Evolutionary conservation across 805 yeast genomes (phyloP).

Genomic region (Diddensiella transvaalensis): DNA sequence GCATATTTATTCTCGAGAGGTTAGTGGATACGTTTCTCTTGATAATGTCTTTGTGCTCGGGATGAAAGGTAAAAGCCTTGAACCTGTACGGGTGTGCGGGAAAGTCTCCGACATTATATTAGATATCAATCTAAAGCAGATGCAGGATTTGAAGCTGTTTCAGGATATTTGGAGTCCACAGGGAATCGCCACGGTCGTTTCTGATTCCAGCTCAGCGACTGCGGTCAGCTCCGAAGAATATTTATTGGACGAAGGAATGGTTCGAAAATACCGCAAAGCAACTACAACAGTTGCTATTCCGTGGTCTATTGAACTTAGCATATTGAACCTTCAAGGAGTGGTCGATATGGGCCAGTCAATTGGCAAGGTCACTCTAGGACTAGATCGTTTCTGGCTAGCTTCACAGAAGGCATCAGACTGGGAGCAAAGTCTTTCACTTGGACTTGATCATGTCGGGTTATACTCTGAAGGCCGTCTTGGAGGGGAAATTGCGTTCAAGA

Average conservation of each 20-base stretch:
- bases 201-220: neutral
- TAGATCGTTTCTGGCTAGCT: slow-evolving; percentile 65
- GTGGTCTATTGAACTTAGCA: slow-evolving; percentile 60
- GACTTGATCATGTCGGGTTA: slow-evolving; percentile 50
- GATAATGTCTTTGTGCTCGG: slow-evolving; percentile 40
- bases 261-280: slow-evolving; percentile 49
- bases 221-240: slow-evolving; percentile 1
- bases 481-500: slow-evolving; percentile 53
- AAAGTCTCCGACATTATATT: slow-evolving; percentile 53
- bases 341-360: slow-evolving; percentile 82
- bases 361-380: slow-evolving; percentile 55
- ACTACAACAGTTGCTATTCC: slow-evolving; percentile 66
- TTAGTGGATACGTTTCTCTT: slow-evolving; percentile 65
- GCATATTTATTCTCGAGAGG: slow-evolving; percentile 86
- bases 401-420: slow-evolving; percentile 63
- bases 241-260: slow-evolving; percentile 23
- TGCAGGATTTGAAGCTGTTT: slow-evolving; percentile 82
- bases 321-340: slow-evolving; percentile 49
- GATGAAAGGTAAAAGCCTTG: slow-evolving; percentile 11
- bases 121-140: slow-evolving; percentile 73
- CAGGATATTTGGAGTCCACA: slow-evolving; percentile 74
- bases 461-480: slow-evolving; percentile 75
- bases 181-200: neutral
- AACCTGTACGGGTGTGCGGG: slow-evolving; percentile 37
- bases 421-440: slow-evolving; percentile 67